Evolutionary conservation across 768 basidiomycete species (phyloP).

Genomic region (Tricholoma sp.): DNA sequence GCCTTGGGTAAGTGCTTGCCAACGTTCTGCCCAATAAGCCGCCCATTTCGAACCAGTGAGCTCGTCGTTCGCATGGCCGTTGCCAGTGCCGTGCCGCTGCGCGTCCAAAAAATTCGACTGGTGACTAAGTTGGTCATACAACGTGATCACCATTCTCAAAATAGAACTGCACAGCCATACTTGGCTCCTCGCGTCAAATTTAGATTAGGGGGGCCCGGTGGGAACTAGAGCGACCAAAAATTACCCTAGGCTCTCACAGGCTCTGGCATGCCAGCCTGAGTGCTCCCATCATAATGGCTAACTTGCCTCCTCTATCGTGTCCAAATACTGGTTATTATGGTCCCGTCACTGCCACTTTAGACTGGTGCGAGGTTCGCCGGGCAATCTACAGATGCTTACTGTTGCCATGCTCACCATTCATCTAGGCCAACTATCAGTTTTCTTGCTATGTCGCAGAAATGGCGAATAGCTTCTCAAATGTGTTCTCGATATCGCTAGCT

Average conservation of each 20-base stretch:
- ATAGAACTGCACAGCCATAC: no score
- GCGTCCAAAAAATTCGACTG: no score
- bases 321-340: constrained; percentile 51
- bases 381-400: neutral
- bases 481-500: constrained; percentile 53
- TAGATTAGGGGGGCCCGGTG: no score
- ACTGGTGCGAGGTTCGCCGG: constrained; percentile 71
- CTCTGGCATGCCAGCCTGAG: no score
- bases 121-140: no score
- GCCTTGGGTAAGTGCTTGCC: constrained; percentile 11
- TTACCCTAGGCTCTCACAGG: no score
- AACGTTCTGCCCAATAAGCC: constrained; percentile 2
- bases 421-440: constrained; percentile 72
- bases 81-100: no score
- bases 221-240: no score
- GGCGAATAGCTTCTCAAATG: constrained; percentile 69
- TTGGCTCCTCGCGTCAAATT: no score
- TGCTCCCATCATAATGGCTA: neutral
- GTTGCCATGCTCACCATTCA: neutral
- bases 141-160: neutral
- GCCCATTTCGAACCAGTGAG: constrained; percentile 34
- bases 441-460: constrained; percentile 75
- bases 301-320: constrained; percentile 18
- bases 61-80: constrained; percentile 35
- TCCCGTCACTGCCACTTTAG: constrained; percentile 62